Percentiles rank a stretch among this genome's conserved stretches.
phyloP scores from a whole-genome alignment of 1,284 basidiomycete species.

The Cryptococcus sp. region DNA sequence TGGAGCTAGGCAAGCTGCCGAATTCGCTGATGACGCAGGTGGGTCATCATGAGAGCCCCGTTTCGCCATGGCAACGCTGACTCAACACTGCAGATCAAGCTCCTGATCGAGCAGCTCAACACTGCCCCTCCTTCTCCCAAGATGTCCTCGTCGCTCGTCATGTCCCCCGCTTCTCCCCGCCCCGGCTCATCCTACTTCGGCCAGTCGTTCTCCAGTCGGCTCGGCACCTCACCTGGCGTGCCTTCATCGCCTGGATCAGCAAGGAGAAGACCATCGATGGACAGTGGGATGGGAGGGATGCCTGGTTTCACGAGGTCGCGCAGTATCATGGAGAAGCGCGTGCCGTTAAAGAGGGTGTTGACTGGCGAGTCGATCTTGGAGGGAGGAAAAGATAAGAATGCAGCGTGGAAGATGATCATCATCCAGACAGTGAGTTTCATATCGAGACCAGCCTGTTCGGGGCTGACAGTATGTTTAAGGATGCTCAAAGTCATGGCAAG shows the following conservation, averaged over 20 bases:
- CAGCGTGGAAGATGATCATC: slow-evolving; percentile 49
- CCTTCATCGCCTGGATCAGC: slow-evolving; percentile 5
- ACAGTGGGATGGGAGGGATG: slow-evolving; percentile 11
- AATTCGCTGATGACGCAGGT: slow-evolving; percentile 36
- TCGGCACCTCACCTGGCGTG: slow-evolving; percentile 24
- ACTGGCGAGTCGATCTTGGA: slow-evolving; percentile 45
- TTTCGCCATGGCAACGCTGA: neutral
- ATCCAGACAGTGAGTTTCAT: slow-evolving; percentile 34
- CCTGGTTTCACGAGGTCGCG: slow-evolving; percentile 17
- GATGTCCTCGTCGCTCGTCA: slow-evolving; percentile 20
- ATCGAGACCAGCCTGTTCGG: neutral
- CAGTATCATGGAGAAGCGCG: slow-evolving; percentile 25
- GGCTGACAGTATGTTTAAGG: slow-evolving; percentile 16
- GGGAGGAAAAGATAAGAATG: slow-evolving; percentile 49
- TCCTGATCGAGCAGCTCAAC: slow-evolving; percentile 41
- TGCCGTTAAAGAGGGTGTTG: slow-evolving; percentile 40
- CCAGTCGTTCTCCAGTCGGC: slow-evolving; percentile 24
- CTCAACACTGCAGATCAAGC: slow-evolving; percentile 25
- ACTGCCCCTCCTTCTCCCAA: slow-evolving; percentile 14
- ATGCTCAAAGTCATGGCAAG: slow-evolving; percentile 38
- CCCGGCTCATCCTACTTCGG: slow-evolving; percentile 27
- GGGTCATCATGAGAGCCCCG: slow-evolving; percentile 4
- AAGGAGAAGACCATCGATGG: slow-evolving; percentile 31
- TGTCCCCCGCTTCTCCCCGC: slow-evolving; percentile 27
- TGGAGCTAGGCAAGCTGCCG: slow-evolving; percentile 35